Conservation (phyloP, 1,284 basidiomycete genomes). For the Jaminaea rosea region DNA sequence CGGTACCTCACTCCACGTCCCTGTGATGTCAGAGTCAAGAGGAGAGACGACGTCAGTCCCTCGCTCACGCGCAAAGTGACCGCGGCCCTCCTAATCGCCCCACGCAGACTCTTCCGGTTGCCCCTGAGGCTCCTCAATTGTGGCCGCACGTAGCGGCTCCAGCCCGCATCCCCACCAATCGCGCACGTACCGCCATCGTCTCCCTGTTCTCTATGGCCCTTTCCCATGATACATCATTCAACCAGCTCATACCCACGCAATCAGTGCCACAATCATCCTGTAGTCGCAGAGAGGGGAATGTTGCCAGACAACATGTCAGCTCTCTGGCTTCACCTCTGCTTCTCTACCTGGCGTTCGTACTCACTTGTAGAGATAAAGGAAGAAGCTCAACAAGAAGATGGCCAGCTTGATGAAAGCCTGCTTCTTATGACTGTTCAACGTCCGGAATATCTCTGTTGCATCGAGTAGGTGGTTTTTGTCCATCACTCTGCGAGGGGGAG, state of each 20-base stretch:
- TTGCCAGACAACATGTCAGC: not conserved
- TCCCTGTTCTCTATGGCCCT: no score
- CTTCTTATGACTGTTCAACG: slow-evolving; percentile 86
- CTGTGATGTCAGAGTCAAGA: no score
- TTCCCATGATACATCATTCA: no score
- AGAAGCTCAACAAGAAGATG: slow-evolving; percentile 45
- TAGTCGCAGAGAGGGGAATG: not conserved
- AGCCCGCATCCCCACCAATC: no score
- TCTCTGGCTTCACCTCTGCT: not conserved
- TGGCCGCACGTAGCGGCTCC: no score
- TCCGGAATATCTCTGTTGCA: slow-evolving; percentile 97
- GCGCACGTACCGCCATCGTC: no score
- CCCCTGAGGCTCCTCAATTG: no score
- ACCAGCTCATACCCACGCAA: not conserved
- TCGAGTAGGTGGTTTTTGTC: slow-evolving; percentile 97
- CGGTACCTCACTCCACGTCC: no score
- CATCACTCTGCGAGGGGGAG: slow-evolving; percentile 60
- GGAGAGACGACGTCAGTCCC: no score
- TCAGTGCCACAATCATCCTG: slow-evolving; percentile 1
- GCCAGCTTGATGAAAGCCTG: slow-evolving; percentile 58
- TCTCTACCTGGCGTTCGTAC: not conserved
- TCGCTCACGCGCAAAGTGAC: no score
- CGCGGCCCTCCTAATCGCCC: no score
- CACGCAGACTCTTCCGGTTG: no score
- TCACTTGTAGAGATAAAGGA: slow-evolving; percentile 45